Evolutionary conservation across 768 basidiomycete species (phyloP).

Genomic region (Xerocomus potaroensis): DNA sequence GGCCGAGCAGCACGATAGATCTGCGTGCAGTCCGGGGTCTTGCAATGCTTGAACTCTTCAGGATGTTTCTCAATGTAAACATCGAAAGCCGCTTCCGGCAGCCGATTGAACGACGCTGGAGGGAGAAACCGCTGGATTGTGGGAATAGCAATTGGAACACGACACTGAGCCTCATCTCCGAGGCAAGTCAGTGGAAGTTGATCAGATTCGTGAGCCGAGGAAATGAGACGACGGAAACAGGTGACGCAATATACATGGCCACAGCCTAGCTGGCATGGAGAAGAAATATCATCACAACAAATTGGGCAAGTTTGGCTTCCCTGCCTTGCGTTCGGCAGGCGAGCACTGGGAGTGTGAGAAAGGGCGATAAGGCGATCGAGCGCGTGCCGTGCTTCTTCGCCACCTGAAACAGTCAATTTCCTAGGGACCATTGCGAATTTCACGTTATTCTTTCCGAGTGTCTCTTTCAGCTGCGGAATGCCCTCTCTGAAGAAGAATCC

Average conservation of each 20-base stretch:
- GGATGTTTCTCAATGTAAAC: conserved; percentile 54
- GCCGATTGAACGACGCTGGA: conserved; percentile 46
- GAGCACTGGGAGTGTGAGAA: conserved; percentile 27
- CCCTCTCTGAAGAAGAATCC: conserved; percentile 51
- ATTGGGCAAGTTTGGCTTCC: conserved; percentile 43
- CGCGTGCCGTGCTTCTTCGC: conserved; percentile 50
- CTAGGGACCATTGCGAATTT: conserved; percentile 39
- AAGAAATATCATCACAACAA: conserved; percentile 42
- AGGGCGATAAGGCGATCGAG: conserved; percentile 43
- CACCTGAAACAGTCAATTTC: conserved; percentile 50
- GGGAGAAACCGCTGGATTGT: conserved; percentile 49
- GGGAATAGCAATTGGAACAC: conserved; percentile 46
- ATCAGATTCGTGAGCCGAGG: conserved; percentile 49
- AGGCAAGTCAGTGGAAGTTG: conserved; percentile 67
- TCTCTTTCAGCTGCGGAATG: conserved; percentile 45
- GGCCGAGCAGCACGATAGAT: conserved; percentile 54
- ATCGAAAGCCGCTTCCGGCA: conserved; percentile 55
- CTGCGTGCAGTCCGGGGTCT: conserved; percentile 72
- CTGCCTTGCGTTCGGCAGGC: neutral
- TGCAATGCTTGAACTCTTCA: conserved; percentile 66
- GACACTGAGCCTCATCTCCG: conserved; percentile 59
- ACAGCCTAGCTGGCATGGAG: conserved; percentile 51
- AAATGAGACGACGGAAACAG: conserved; percentile 57
- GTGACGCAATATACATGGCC: conserved; percentile 63
- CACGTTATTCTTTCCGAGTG: conserved; percentile 52